Percentiles rank a stretch among this genome's conserved stretches.
phyloP scores from a whole-genome alignment of 805 yeast genomes.

The Wickerhamomyces hampshirensis region DNA sequence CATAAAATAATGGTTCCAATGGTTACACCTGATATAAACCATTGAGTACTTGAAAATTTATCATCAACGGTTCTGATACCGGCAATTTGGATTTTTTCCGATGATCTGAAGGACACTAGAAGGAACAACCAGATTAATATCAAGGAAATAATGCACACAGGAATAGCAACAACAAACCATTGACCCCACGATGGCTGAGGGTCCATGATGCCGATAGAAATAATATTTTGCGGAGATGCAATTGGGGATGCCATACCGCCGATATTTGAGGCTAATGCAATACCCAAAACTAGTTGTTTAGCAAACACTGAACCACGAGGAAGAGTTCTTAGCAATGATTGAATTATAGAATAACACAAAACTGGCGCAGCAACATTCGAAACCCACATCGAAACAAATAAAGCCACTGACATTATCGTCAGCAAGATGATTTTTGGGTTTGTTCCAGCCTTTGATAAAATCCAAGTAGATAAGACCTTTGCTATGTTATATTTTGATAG shows the following conservation, averaged over 20 bases:
- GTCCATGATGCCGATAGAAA: constrained; percentile 83
- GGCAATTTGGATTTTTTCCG: constrained; percentile 38
- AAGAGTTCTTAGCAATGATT: constrained; percentile 79
- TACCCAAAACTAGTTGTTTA: constrained; percentile 81
- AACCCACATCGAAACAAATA: constrained; percentile 91
- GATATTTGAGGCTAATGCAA: constrained; percentile 86
- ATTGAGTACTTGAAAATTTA: constrained; percentile 65
- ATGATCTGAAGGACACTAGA: constrained; percentile 57
- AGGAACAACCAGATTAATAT: constrained; percentile 70
- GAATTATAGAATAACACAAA: constrained; percentile 82
- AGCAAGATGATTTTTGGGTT: constrained; percentile 73
- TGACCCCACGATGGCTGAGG: constrained; percentile 86
- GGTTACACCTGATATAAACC: constrained; percentile 67
- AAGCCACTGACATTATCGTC: constrained; percentile 80
- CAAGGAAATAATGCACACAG: constrained; percentile 63
- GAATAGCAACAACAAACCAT: constrained; percentile 88
- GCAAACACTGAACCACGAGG: constrained; percentile 76
- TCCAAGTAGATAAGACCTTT: constrained; percentile 74
- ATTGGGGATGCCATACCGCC: constrained; percentile 99
- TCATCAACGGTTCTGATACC: constrained; percentile 57
- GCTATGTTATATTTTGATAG: constrained; percentile 88
- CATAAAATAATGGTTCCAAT: constrained; percentile 73
- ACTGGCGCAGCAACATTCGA: constrained; percentile 98
- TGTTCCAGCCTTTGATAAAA: constrained; percentile 80
- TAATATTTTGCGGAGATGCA: constrained; percentile 93